Percentiles rank a stretch among this genome's conserved stretches.
These are phyloP conservation scores for Curvularia eragrostidis DNA, from an alignment of 2,329 filamentous ascomycete genomes.

Conservation along the genomic window DNA sequence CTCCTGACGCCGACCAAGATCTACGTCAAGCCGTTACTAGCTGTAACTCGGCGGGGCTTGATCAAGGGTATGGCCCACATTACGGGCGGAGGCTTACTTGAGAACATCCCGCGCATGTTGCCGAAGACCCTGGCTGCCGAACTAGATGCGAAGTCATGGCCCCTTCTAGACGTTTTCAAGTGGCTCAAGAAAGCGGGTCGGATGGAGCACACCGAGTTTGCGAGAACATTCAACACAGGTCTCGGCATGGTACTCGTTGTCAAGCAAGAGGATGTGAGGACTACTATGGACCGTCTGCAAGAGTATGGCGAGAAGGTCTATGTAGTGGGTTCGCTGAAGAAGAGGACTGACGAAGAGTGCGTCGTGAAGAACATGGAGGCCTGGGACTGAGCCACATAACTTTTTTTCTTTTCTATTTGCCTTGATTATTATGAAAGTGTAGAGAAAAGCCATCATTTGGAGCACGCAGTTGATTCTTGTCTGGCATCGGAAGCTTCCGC, in stretches of 20 bases:
- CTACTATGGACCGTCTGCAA: slow-evolving; percentile 67
- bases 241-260: slow-evolving; percentile 94
- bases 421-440: neutral
- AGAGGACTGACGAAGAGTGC: slow-evolving; percentile 62
- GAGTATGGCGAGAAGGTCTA: slow-evolving; percentile 78
- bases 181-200: slow-evolving; percentile 83
- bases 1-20: slow-evolving; percentile 91
- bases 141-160: slow-evolving; percentile 79
- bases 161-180: slow-evolving; percentile 77
- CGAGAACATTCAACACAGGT: slow-evolving; percentile 91
- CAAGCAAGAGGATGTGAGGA: slow-evolving; percentile 66
- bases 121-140: slow-evolving; percentile 78
- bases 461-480: slow-evolving; percentile 4
- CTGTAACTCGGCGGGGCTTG: slow-evolving; percentile 65
- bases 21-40: slow-evolving; percentile 84
- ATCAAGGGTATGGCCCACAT: slow-evolving; percentile 97
- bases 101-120: slow-evolving; percentile 95
- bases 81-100: slow-evolving; percentile 88
- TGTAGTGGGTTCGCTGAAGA: slow-evolving; percentile 73
- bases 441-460: slow-evolving; percentile 3
- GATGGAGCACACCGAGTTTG: slow-evolving; percentile 80
- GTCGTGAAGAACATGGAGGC: slow-evolving; percentile 66
- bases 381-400: slow-evolving; percentile 43
- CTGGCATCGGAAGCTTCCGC: slow-evolving; percentile 10
- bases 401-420: neutral